Percentiles rank a stretch among this genome's conserved stretches.
Conservation (phyloP, 179 eudicot genomes). For the Carnegiea gigantea region DNA sequence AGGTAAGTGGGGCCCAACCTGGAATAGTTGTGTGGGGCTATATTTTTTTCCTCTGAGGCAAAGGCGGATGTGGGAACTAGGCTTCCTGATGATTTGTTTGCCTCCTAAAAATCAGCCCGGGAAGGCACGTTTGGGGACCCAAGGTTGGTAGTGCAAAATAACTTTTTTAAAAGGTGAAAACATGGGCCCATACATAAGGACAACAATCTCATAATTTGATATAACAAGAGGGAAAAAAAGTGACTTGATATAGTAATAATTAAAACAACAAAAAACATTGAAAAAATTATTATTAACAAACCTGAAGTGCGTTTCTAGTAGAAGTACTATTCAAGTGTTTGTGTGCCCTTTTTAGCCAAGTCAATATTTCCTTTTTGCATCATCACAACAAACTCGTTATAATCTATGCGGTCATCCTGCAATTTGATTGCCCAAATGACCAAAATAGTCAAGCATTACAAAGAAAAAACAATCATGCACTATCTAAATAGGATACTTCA, state of each 20-base stretch:
- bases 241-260: background rate
- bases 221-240: no score
- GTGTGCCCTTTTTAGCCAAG: constrained; percentile 27
- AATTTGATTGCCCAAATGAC: background rate
- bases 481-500: background rate
- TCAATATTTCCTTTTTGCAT: constrained; percentile 51
- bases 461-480: background rate
- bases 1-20: no score
- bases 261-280: background rate
- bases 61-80: no score
- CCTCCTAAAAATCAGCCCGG: no score
- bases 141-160: no score
- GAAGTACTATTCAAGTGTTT: constrained; percentile 26
- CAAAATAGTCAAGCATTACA: background rate
- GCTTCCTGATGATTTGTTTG: no score
- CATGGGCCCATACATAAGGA: no score
- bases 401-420: constrained; percentile 56
- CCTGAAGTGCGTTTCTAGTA: constrained; percentile 30
- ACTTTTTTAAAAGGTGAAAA: no score
- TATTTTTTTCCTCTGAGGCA: no score
- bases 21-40: no score
- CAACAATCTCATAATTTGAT: background rate
- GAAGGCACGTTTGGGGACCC: no score
- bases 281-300: background rate
- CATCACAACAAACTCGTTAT: constrained; percentile 52